Base-by-base conservation (phyloP, 75 land plant species). In the Selaginella tamariscina region DNA sequence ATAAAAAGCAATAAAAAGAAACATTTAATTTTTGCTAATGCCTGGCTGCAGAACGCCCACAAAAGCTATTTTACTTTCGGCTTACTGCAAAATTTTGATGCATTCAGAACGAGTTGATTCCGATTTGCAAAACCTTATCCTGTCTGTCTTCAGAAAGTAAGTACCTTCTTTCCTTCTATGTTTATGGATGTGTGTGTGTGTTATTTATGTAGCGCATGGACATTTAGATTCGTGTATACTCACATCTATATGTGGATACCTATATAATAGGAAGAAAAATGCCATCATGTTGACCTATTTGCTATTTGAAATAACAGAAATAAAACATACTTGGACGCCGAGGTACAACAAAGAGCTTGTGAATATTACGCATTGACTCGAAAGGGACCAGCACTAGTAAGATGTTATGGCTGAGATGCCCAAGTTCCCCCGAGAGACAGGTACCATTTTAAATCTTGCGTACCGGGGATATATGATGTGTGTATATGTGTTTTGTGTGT, bases 361-460 rank as follows among this genome's bases (percentile, higher is more conserved):
- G 99, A 95, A 68, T 95, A 95, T 67, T 79, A 82, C 76, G 78
- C 82, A 27, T 63, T 95, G 55, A 85, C 89, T 79, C 80, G 54
- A 63, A 95, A 91, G 80, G 99, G 99, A 33, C 82, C 87, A 56
- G 78, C 80, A 32, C 70, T 86, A 63, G 79, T 84, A 77, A n/a
- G 99, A 95, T 72, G 80, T 95, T 55, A 77, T 95, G 71, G 99
- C 93, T 67, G 99, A 95, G 79, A 95, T 95, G 99, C 99, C 99
- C 1, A 91, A 91, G 71, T 95, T 95, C 70, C 97, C n/a, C 99
- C 64, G 97, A 95, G 71, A 83, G 99, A 49, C 86, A 95, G 87
- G 99, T 95, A 70, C 32, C 63, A 57, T 55, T 9, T 56, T 57
- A 39, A 5, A 15, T 15, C 49, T 39, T 39, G 11, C 49, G 5